phyloP scores from a whole-genome alignment of 108 stramenopile species.

The Skeletonema grethae region DNA sequence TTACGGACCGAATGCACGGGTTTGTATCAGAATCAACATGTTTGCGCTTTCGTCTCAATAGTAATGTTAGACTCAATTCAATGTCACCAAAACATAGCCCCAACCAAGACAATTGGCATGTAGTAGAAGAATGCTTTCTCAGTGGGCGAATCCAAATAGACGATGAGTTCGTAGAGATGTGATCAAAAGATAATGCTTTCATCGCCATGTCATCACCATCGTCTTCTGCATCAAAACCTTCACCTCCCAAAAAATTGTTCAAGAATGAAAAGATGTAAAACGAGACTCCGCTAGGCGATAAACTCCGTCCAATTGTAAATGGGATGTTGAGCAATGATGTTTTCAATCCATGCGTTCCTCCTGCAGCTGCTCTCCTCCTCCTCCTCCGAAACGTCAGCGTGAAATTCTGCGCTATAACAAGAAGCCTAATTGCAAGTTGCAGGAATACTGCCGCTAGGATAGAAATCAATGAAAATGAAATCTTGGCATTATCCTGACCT shows the following conservation, averaged over 20 bases:
- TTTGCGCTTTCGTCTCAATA: slow-evolving; percentile 21
- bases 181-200: slow-evolving; percentile 39
- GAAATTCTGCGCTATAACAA: slow-evolving; percentile 36
- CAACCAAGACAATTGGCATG: slow-evolving; percentile 12
- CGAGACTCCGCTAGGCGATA: slow-evolving; percentile 31
- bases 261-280: slow-evolving; percentile 45
- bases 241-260: slow-evolving; percentile 24
- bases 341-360: background rate
- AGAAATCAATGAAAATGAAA: slow-evolving; percentile 30
- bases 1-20: slow-evolving; percentile 18
- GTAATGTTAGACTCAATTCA: slow-evolving; percentile 23
- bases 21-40: background rate
- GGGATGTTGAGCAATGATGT: slow-evolving; percentile 26
- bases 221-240: background rate
- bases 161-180: slow-evolving; percentile 32
- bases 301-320: slow-evolving; percentile 35
- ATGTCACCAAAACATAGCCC: slow-evolving; percentile 31
- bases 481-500: slow-evolving; percentile 1
- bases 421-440: slow-evolving; percentile 29
- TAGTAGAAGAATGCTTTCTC: slow-evolving; percentile 11
- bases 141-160: slow-evolving; percentile 13
- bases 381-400: slow-evolving; percentile 22
- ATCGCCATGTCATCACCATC: slow-evolving; percentile 15
- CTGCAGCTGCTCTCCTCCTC: slow-evolving; percentile 1
- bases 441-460: slow-evolving; percentile 31